A percentile compares a stretch with the other conserved stretches of the same genome.
These are phyloP conservation scores for Fagus crenata DNA, from an alignment of 306 rosid genomes.

Conservation along the genomic window DNA sequence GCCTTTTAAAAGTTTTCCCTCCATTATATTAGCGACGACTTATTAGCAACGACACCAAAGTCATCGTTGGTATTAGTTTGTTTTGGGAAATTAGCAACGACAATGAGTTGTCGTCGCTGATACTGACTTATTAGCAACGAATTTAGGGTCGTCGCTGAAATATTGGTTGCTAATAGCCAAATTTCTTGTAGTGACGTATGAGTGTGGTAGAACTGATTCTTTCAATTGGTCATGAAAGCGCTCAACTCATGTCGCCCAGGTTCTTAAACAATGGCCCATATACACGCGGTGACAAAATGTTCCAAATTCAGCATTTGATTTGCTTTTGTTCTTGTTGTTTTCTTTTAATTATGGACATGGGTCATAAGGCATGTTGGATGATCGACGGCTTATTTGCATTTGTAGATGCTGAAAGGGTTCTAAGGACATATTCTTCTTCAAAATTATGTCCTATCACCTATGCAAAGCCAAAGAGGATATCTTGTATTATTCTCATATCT, in stretches of 20 bases:
- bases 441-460: not conserved
- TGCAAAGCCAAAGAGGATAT: not conserved
- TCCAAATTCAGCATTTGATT: not conserved
- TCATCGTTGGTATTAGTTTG: no score
- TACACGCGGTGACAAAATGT: not conserved
- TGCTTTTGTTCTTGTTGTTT: not conserved
- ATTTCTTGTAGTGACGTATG: no score
- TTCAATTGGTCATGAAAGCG: not conserved
- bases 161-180: no score
- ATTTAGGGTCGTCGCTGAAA: no score
- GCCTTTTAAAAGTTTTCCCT: no score
- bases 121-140: no score
- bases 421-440: conserved; percentile 16
- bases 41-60: no score
- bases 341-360: not conserved
- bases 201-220: not conserved
- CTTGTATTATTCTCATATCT: not conserved
- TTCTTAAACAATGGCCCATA: not conserved
- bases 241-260: not conserved
- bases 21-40: no score
- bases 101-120: no score
- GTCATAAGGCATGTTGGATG: not conserved
- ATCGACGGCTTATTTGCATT: not conserved
- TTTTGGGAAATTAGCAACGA: no score
- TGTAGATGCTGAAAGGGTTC: conserved; percentile 18